A percentile compares a stretch with the other conserved stretches of the same genome.
Conservation (phyloP, 805 yeast genomes). For the Wickerhamiella alocasiicola region DNA sequence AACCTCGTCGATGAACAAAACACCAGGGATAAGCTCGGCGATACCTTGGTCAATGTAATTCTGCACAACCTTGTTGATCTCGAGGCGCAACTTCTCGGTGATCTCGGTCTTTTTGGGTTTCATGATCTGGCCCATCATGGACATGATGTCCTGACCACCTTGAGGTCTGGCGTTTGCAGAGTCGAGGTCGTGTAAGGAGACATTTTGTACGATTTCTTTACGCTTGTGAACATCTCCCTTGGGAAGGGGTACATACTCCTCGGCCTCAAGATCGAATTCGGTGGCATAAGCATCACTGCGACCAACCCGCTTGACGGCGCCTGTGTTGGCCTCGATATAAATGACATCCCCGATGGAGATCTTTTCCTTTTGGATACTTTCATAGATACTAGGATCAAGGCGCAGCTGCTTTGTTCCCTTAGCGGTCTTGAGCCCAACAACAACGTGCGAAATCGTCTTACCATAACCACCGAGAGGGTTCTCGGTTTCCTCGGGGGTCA, state of each 20-base stretch:
- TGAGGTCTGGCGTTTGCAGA: conserved; percentile 91
- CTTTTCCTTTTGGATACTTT: conserved; percentile 86
- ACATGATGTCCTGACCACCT: conserved; percentile 93
- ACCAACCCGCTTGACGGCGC: conserved; percentile 93
- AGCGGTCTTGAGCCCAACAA: conserved; percentile 85
- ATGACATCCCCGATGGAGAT: conserved; percentile 94
- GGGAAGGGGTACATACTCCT: conserved; percentile 96
- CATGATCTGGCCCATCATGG: conserved; percentile 93
- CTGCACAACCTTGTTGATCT: conserved; percentile 89
- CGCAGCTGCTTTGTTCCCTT: conserved; percentile 82
- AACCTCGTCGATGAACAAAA: conserved; percentile 92
- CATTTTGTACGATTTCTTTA: conserved; percentile 96
- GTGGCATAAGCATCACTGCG: conserved; percentile 98
- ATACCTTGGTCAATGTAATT: conserved; percentile 96
- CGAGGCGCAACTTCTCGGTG: conserved; percentile 86
- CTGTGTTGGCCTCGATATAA: conserved; percentile 94
- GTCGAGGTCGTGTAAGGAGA: conserved; percentile 90
- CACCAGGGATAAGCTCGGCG: conserved; percentile 97
- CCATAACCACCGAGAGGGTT: conserved; percentile 97
- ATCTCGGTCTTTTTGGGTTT: conserved; percentile 95
- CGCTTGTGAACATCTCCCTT: conserved; percentile 98
- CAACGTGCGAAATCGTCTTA: conserved; percentile 85
- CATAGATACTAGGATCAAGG: conserved; percentile 86
- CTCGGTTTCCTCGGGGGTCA: conserved; percentile 91
- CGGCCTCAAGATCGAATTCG: conserved; percentile 96